Evolutionary conservation across 371 early-diverging fungal genomes (phyloP).

Genomic region (Mucor indicus): DNA sequence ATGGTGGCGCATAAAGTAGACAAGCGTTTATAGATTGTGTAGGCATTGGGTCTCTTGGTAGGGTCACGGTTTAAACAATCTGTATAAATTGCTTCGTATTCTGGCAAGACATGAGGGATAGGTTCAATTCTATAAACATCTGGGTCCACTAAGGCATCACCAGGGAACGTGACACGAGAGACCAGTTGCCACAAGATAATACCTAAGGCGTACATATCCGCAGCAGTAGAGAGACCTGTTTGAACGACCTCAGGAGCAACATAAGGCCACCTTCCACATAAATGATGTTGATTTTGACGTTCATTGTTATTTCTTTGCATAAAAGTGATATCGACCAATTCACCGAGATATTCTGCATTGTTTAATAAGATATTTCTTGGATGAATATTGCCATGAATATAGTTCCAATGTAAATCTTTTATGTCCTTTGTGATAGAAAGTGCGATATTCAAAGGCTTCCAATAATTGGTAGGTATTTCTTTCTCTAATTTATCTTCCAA

Average conservation of each 20-base stretch:
- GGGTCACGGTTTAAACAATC: constrained; percentile 40
- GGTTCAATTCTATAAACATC: constrained; percentile 39
- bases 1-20: constrained; percentile 3
- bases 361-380: constrained; percentile 41
- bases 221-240: constrained; percentile 27
- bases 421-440: constrained; percentile 39
- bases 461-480: constrained; percentile 29
- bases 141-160: constrained; percentile 36
- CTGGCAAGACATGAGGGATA: constrained; percentile 36
- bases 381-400: constrained; percentile 44
- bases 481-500: constrained; percentile 29
- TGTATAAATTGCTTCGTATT: constrained; percentile 35
- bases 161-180: constrained; percentile 44
- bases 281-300: not conserved
- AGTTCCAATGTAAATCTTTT: constrained; percentile 45
- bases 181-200: constrained; percentile 47
- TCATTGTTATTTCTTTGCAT: constrained; percentile 29
- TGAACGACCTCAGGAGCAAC: constrained; percentile 42
- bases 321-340: constrained; percentile 39
- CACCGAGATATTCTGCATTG: constrained; percentile 39
- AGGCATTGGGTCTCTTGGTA: constrained; percentile 35
- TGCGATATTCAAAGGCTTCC: constrained; percentile 30
- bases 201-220: constrained; percentile 44
- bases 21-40: constrained; percentile 28
- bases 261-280: constrained; percentile 43